Base-by-base conservation (phyloP, 1,139 yeast genomes). In the Candida freyschussii region DNA sequence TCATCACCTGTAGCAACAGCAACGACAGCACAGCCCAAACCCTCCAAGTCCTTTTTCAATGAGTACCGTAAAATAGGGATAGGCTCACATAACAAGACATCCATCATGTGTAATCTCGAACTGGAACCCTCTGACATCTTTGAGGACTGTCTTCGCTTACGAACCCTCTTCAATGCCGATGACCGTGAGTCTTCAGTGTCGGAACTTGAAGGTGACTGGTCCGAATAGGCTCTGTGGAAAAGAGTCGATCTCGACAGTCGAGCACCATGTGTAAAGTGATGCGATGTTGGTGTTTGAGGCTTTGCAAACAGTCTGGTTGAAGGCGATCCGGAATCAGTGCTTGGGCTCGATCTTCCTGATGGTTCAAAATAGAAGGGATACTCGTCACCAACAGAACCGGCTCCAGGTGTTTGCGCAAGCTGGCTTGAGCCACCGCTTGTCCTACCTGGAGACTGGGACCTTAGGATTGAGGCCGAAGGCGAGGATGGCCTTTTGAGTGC, bases 61-160 rank as follows among this genome's bases (percentile, higher is more conserved):
- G 84, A 70, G 52, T 76, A 86, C 29, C 95, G 62, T 42, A 84
- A 80, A 32, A 81, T 81, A 0, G 96, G 91, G 40, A 84, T 84
- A 4, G 93, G 87, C 50, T 87, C 96, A 59, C 96, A 87, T 20
- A 86, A 68, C 30, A 89, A 62, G 4, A 86, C 78, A 55, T 85
- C 93, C 40, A 83, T 46, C 2, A 58, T 49, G 12, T 45, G 40
- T 2, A 44, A 13, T 16, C 34, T 34, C 6, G 42, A 21, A 10
- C 49, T 41, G 3, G 17, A 40, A 2, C 50, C 44, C 34, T 58
- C 53, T 16, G 59, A 56, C 49, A 65, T 55, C 43, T 68, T 53
- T 7, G 71, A 57, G 37, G 74, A 65, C 48, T 72, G 78, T 33
- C 86, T 61, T 45, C 85, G 64, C 40, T 69, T 69, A 34, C 71